A percentile compares a stretch with the other conserved stretches of the same genome.
These are phyloP conservation scores for Eimeria acervulina DNA, from an alignment of 169 alveolate genomes.

Conservation along the genomic window DNA sequence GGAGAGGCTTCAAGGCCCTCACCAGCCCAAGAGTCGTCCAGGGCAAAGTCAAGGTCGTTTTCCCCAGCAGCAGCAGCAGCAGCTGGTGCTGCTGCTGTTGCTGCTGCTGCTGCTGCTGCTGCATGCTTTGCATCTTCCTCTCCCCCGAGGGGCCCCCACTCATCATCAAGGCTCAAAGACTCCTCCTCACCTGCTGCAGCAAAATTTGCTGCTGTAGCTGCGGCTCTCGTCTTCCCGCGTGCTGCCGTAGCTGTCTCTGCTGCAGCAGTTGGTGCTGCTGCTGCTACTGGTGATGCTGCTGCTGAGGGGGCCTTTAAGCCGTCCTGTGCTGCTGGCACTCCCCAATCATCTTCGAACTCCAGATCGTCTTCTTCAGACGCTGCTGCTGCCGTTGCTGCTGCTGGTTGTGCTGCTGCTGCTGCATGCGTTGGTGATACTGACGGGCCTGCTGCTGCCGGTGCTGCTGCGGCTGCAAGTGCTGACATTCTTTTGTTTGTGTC, in stretches of 20 bases:
- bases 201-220: background rate
- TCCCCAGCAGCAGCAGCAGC: slow-evolving; percentile 65
- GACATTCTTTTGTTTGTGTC: background rate
- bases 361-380: too few relatives aligned
- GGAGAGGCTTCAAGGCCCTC: background rate
- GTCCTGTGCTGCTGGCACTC: background rate
- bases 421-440: too few relatives aligned
- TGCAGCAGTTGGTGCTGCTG: too few relatives aligned
- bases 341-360: background rate
- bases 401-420: background rate
- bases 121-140: background rate
- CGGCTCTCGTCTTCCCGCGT: background rate
- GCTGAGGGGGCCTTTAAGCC: background rate
- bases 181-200: background rate
- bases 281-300: background rate
- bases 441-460: background rate
- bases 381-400: background rate
- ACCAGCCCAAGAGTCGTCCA: slow-evolving; percentile 14
- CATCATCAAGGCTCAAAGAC: background rate
- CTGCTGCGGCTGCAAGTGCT: slow-evolving; percentile 22
- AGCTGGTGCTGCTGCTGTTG: slow-evolving; percentile 19
- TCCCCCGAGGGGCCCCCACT: background rate
- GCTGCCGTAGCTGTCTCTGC: background rate
- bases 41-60: background rate
- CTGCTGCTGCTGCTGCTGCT: slow-evolving; percentile 31